These are phyloP conservation scores for Saturnispora ahearnii DNA, from an alignment of 805 yeast species.

Conservation along the genomic window DNA sequence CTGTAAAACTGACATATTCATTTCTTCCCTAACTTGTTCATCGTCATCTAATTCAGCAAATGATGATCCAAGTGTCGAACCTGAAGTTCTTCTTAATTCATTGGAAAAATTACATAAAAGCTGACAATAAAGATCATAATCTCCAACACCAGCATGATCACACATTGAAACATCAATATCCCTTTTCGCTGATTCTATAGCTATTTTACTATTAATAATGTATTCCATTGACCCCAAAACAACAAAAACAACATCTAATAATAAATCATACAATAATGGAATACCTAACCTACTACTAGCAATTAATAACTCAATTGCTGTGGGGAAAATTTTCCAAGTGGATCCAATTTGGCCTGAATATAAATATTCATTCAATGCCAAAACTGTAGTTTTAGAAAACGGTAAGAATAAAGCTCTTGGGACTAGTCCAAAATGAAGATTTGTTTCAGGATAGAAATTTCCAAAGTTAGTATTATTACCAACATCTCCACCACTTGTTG, in stretches of 20 bases:
- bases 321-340: slow-evolving; percentile 64
- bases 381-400: slow-evolving; percentile 49
- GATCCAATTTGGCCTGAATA: slow-evolving; percentile 76
- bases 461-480: background rate
- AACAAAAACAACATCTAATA: slow-evolving; percentile 60
- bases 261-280: slow-evolving; percentile 61
- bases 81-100: slow-evolving; percentile 11
- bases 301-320: slow-evolving; percentile 53
- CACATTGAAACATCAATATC: background rate
- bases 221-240: slow-evolving; percentile 58
- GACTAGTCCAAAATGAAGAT: slow-evolving; percentile 24
- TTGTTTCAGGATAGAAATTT: background rate
- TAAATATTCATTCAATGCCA: slow-evolving; percentile 62
- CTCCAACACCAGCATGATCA: slow-evolving; percentile 10
- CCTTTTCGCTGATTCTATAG: background rate
- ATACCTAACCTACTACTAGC: slow-evolving; percentile 59
- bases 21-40: background rate
- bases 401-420: slow-evolving; percentile 68
- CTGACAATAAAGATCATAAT: slow-evolving; percentile 11
- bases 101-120: slow-evolving; percentile 8
- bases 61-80: slow-evolving; percentile 7
- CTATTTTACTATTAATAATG: slow-evolving; percentile 1
- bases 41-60: slow-evolving; percentile 5
- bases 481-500: background rate
- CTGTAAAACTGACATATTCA: background rate